Conservation (phyloP, 257 asterid species). For the Solanum peruvianum region DNA sequence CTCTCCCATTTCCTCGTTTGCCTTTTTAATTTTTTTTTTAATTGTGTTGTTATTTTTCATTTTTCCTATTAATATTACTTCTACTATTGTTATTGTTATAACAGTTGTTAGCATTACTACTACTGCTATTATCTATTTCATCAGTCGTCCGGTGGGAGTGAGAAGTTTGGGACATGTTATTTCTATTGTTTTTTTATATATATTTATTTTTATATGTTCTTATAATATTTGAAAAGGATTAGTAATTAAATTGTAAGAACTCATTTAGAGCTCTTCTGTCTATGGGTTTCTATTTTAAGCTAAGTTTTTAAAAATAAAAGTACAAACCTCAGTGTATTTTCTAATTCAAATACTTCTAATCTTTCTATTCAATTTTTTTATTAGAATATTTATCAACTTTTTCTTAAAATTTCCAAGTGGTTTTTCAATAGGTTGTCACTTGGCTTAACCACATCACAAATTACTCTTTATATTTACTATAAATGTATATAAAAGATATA, state of each 20-base stretch:
- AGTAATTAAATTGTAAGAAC: background rate
- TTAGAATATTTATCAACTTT: background rate
- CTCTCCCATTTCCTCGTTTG: too few relatives aligned
- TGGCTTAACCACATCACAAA: too few relatives aligned
- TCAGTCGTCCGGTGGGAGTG: too few relatives aligned
- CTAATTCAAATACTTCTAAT: background rate
- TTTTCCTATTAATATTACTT: background rate
- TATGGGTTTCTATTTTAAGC: background rate
- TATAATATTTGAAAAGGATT: background rate
- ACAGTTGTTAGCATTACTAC: background rate
- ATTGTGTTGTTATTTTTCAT: too few relatives aligned
- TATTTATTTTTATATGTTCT: too few relatives aligned
- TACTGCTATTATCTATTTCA: background rate
- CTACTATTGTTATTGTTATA: background rate
- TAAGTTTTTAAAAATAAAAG: too few relatives aligned
- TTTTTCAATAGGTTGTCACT: background rate
- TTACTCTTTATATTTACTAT: too few relatives aligned
- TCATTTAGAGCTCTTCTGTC: background rate
- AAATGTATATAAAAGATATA: too few relatives aligned
- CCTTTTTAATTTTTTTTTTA: too few relatives aligned
- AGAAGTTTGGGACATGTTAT: too few relatives aligned
- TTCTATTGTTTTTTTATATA: too few relatives aligned
- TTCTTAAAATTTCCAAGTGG: background rate
- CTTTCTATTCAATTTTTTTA: background rate
- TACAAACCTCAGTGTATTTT: too few relatives aligned